Evolutionary conservation across 768 basidiomycete genomes (phyloP).

Genomic region (Pisolithus tinctorius): DNA sequence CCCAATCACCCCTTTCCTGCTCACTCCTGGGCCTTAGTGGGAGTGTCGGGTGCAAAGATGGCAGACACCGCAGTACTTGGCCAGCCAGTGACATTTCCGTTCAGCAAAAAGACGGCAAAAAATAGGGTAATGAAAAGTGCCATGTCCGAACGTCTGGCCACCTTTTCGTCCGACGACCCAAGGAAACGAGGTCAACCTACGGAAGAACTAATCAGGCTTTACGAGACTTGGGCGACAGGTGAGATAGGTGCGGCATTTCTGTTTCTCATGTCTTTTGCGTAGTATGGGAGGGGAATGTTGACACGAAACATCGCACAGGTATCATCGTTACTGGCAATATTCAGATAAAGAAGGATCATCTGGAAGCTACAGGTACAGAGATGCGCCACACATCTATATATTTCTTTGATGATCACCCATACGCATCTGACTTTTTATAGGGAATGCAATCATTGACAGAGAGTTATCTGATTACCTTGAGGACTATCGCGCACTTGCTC

Average conservation of each 20-base stretch:
- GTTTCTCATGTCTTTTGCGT: neutral
- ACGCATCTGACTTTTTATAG: conserved; percentile 6
- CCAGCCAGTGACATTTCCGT: conserved; percentile 22
- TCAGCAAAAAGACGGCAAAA: conserved; percentile 23
- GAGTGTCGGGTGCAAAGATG: conserved; percentile 7
- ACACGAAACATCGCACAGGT: conserved; percentile 15
- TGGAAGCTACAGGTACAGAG: conserved; percentile 31
- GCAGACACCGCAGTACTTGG: conserved; percentile 15
- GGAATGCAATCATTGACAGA: conserved; percentile 27
- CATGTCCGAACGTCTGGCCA: conserved; percentile 30
- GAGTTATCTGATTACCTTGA: conserved; percentile 19
- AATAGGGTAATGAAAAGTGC: conserved; percentile 30
- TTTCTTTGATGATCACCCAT: neutral
- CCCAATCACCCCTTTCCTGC: neutral
- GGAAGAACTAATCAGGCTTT: conserved; percentile 28
- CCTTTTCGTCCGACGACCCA: conserved; percentile 26
- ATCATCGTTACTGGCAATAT: conserved; percentile 28
- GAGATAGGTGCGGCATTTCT: conserved; percentile 18
- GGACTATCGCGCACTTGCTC: conserved; percentile 17
- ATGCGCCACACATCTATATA: neutral
- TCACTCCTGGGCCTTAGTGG: neutral
- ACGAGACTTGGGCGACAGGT: conserved; percentile 28
- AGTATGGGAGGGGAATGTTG: neutral
- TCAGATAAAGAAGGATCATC: conserved; percentile 28
- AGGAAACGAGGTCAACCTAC: conserved; percentile 25